A percentile compares a stretch with the other conserved stretches of the same genome.
phyloP scores from a whole-genome alignment of 805 yeast species.

The Yamadazyma philogaea region DNA sequence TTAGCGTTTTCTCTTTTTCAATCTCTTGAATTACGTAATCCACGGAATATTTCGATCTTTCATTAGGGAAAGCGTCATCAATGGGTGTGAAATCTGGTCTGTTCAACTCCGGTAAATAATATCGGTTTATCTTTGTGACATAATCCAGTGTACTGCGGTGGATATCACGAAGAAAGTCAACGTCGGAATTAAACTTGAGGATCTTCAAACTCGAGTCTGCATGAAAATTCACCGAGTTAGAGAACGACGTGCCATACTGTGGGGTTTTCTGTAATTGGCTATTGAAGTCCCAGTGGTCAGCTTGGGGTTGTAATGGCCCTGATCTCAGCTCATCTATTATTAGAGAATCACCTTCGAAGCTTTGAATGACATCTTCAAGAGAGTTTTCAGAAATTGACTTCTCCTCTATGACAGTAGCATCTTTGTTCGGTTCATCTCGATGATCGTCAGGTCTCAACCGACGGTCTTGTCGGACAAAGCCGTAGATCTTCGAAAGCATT shows the following conservation, averaged over 20 bases:
- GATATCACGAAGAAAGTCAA: slow-evolving; percentile 5
- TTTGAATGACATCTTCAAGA: slow-evolving; percentile 2
- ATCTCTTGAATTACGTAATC: slow-evolving; percentile 14
- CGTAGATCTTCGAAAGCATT: background rate
- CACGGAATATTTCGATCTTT: slow-evolving; percentile 9
- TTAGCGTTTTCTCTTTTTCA: slow-evolving; percentile 15
- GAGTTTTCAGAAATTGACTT: background rate
- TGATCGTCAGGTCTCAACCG: background rate
- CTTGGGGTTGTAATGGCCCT: slow-evolving; percentile 3
- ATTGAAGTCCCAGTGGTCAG: background rate
- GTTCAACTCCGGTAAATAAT: slow-evolving; percentile 12
- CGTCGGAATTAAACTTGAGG: slow-evolving; percentile 9
- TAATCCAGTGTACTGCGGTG: slow-evolving; percentile 6
- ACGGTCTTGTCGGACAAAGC: background rate
- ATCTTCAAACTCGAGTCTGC: slow-evolving; percentile 8
- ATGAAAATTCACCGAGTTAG: slow-evolving; percentile 11
- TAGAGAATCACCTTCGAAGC: slow-evolving; percentile 12
- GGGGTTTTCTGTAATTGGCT: background rate
- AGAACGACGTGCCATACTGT: slow-evolving; percentile 16
- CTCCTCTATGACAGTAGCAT: background rate
- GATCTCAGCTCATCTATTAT: slow-evolving; percentile 11
- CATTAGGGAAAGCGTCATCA: background rate
- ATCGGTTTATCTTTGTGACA: slow-evolving; percentile 12
- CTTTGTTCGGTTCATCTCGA: background rate
- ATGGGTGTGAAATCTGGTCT: background rate